phyloP scores from a whole-genome alignment of 805 yeast genomes.

The Candida gorgasii region DNA sequence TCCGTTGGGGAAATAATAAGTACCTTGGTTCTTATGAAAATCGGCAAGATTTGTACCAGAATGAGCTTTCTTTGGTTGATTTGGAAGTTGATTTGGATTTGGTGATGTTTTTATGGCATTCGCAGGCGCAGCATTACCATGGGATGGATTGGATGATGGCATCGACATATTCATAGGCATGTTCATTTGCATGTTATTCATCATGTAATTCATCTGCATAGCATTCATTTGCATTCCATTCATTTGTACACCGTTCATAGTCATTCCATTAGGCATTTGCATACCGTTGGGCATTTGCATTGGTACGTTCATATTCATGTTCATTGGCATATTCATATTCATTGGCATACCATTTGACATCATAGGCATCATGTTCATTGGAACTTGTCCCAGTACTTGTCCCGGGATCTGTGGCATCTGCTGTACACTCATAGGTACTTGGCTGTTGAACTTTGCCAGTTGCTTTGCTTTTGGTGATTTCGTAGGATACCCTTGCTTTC shows the following conservation, averaged over 20 bases:
- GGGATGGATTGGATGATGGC: not conserved
- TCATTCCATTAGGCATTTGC: conserved; percentile 2
- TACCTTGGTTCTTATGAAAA: conserved; percentile 19
- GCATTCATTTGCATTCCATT: conserved; percentile 5
- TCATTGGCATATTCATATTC: not conserved
- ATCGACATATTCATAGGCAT: conserved; percentile 2
- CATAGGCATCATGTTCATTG: too few relatives aligned
- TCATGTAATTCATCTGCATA: conserved; percentile 4
- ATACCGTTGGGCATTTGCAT: not conserved
- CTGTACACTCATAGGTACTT: conserved; percentile 2
- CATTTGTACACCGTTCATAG: conserved; percentile 2
- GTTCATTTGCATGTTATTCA: conserved; percentile 1
- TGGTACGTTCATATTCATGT: not conserved
- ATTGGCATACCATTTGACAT: too few relatives aligned
- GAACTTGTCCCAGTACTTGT: not conserved
- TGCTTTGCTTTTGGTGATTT: conserved; percentile 4
- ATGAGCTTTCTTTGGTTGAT: not conserved
- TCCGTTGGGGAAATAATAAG: conserved; percentile 53
- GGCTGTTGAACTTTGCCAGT: not conserved
- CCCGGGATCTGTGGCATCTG: too few relatives aligned
- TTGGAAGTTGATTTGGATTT: conserved; percentile 1
- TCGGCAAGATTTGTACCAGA: conserved; percentile 1
- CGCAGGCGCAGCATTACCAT: not conserved
- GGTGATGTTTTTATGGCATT: conserved; percentile 1
- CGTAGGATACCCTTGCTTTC: conserved; percentile 16